Evolutionary conservation across 2,329 filamentous ascomycete genomes (phyloP).

Genomic region (Alternaria sp.): DNA sequence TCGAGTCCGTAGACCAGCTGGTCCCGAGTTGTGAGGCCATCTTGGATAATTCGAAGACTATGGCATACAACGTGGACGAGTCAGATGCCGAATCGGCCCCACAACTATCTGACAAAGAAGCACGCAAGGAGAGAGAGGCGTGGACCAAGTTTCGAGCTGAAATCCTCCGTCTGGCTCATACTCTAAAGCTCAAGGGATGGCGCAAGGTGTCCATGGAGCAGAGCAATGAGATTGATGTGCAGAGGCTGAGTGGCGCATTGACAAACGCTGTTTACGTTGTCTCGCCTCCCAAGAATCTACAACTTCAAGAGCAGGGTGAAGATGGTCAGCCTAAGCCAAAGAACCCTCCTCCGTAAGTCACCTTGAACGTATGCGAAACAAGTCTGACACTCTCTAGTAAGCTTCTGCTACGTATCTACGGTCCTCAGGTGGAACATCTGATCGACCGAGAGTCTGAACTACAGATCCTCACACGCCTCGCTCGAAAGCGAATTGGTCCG

Average conservation of each 20-base stretch:
- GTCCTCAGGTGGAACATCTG: slow-evolving; percentile 91
- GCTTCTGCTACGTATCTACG: slow-evolving; percentile 88
- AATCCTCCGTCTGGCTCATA: slow-evolving; percentile 87
- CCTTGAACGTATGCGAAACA: background rate
- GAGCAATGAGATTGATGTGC: slow-evolving; percentile 72
- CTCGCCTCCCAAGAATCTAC: slow-evolving; percentile 73
- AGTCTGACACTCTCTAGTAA: slow-evolving; percentile 60
- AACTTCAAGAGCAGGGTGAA: slow-evolving; percentile 47
- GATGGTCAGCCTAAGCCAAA: slow-evolving; percentile 47
- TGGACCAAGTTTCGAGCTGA: slow-evolving; percentile 93
- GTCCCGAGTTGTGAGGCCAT: slow-evolving; percentile 84
- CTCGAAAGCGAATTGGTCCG: slow-evolving; percentile 91
- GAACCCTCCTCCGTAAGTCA: slow-evolving; percentile 61
- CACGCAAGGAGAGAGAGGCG: slow-evolving; percentile 72
- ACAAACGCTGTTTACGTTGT: slow-evolving; percentile 98
- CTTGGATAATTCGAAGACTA: slow-evolving; percentile 88
- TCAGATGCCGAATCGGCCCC: slow-evolving; percentile 55
- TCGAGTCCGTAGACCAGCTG: slow-evolving; percentile 76
- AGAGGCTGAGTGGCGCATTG: slow-evolving; percentile 85
- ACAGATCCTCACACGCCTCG: slow-evolving; percentile 81
- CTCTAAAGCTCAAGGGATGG: slow-evolving; percentile 90
- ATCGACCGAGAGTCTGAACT: slow-evolving; percentile 94
- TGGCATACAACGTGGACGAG: slow-evolving; percentile 73
- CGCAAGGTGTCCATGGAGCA: slow-evolving; percentile 76
- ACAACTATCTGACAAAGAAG: slow-evolving; percentile 53